Base-by-base conservation (phyloP, 2,329 filamentous ascomycete genomes). In the Beauveria medogensis region DNA sequence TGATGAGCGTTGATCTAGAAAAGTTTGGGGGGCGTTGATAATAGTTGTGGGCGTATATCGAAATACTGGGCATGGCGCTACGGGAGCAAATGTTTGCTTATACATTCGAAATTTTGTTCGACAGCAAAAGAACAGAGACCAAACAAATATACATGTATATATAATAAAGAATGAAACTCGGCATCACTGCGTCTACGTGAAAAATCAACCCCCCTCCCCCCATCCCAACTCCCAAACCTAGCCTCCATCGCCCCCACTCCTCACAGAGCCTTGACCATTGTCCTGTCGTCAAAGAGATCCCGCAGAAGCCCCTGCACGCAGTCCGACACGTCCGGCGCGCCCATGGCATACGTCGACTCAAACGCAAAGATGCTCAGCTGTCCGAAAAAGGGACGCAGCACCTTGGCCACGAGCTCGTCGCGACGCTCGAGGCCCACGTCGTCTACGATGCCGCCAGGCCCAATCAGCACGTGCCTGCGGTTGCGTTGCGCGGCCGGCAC, bases 361-460 rank as follows among this genome's bases (percentile, higher is more conserved):
- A 97, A 99, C 0, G 90, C 88, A 71, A 88, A 90, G 69, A 99
- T 97, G 71, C 92, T 97, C 65, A 99, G 76, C 71, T 95, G 90
- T 16, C 88, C 89, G 70, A 97, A 91, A 75, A 97, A 97, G 0
- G 93, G 93, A 66, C 90, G 81, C 64, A 97, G 75, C 14, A 97
- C 83, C 70, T 88, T 88, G 62, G 86, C 85, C 5, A 94, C 83
- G 62, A 97, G 75, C 72, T 88, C 85, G 58, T 87, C 84, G 67
- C 80, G 83, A 64, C 81, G 78, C 64, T 89, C 87, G 43, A 86
- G 74, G 37, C 72, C 71, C 1, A 84, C 75, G 22, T 84, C 80
- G 60, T 85, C 81, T 63, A 73, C 81, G 56, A 85, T 83, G 2
- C 82, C 79, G 12, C 80, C 78, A 52, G 72, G 72, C 9, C 56